phyloP scores from a whole-genome alignment of 169 alveolate species.

The Sarcocystis neurona region DNA sequence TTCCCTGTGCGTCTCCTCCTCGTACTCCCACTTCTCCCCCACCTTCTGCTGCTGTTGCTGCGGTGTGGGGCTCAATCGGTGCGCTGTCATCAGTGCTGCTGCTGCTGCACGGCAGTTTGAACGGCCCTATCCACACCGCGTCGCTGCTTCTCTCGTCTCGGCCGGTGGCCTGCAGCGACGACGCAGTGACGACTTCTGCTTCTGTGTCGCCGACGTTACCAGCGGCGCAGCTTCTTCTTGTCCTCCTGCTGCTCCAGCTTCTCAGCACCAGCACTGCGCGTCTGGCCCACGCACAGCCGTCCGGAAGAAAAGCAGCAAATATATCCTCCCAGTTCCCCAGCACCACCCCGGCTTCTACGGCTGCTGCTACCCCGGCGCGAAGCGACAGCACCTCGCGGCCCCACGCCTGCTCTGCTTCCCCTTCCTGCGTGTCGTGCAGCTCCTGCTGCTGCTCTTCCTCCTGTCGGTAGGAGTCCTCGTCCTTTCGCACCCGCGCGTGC shows the following conservation, averaged over 20 bases:
- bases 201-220: conserved; percentile 21
- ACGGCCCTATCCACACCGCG: too few species aligned
- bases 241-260: too few species aligned
- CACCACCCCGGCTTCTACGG: background rate
- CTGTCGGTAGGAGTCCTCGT: background rate
- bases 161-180: conserved; percentile 24
- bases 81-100: too few species aligned
- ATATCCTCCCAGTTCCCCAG: conserved; percentile 45
- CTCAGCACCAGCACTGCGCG: conserved; percentile 20
- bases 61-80: too few species aligned
- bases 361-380: conserved; percentile 19
- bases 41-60: background rate
- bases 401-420: too few species aligned
- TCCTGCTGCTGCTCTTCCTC: conserved; percentile 38
- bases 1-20: conserved; percentile 19
- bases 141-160: too few species aligned
- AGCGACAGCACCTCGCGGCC: background rate
- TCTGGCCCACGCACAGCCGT: conserved; percentile 60
- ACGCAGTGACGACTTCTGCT: background rate
- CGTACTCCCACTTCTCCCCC: background rate
- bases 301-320: conserved; percentile 31
- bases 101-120: too few species aligned
- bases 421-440: too few species aligned
- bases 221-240: background rate
- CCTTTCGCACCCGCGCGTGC: conserved; percentile 20